Evolutionary conservation across 2,329 filamentous ascomycete species (phyloP).

Genomic region (Colletotrichum navitas): DNA sequence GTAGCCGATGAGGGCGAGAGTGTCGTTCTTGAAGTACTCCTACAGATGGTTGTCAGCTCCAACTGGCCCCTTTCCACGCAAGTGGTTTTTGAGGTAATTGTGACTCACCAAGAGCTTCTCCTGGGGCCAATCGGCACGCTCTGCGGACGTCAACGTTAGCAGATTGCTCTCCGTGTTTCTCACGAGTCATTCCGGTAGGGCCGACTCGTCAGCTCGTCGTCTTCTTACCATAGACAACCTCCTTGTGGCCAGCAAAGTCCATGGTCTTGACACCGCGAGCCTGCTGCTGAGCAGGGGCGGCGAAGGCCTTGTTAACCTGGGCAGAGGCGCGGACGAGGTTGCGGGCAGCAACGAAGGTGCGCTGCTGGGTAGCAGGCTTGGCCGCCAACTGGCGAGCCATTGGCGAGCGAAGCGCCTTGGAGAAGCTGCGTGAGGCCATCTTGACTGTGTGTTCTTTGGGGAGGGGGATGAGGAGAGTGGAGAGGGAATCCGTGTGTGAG

Average conservation of each 20-base stretch:
- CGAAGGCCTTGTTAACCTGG: conserved; percentile 53
- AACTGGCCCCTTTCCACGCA: conserved; percentile 6
- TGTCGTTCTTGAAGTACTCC: conserved; percentile 99
- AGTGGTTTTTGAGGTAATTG: conserved; percentile 9
- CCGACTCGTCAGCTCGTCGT: conserved; percentile 8
- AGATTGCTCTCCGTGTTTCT: conserved; percentile 20
- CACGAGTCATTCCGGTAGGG: conserved; percentile 30
- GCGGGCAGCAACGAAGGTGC: conserved; percentile 72
- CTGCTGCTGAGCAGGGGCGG: conserved; percentile 71
- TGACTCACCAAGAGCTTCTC: conserved; percentile 94
- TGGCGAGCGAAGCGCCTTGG: conserved; percentile 74
- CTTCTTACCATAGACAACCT: conserved; percentile 88
- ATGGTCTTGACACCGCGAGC: conserved; percentile 96
- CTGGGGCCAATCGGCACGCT: conserved; percentile 97
- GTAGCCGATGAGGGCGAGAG: conserved; percentile 98
- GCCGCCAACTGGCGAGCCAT: conserved; percentile 73
- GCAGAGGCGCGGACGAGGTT: conserved; percentile 67
- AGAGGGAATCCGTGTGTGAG: conserved; percentile 45
- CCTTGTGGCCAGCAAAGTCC: conserved; percentile 96
- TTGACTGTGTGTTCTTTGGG: conserved; percentile 56
- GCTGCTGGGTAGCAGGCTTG: conserved; percentile 68
- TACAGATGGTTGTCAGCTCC: conserved; percentile 53
- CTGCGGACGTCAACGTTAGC: conserved; percentile 60
- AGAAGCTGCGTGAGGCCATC: conserved; percentile 85
- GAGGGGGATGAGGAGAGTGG: conserved; percentile 50